Percentiles rank a stretch among this genome's conserved stretches.
These are phyloP conservation scores for Onygena corvina DNA, from an alignment of 2,329 filamentous ascomycete species.

Conservation along the genomic window DNA sequence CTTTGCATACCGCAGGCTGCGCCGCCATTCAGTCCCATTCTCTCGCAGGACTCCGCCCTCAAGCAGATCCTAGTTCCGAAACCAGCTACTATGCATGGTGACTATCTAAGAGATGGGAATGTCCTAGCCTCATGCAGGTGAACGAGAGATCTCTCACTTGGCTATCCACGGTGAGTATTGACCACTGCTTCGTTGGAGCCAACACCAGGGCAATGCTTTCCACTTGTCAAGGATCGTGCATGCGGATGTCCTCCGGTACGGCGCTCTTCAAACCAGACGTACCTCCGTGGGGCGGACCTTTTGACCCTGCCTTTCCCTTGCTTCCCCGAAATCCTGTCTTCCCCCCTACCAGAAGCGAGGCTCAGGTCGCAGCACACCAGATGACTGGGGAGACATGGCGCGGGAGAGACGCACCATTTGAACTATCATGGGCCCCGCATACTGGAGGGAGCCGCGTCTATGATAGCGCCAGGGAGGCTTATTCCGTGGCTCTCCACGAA, in stretches of 20 bases:
- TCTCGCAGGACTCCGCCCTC: neutral
- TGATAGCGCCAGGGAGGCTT: neutral
- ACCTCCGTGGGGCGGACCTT: neutral
- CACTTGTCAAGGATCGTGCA: neutral
- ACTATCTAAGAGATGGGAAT: neutral
- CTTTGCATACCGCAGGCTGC: neutral
- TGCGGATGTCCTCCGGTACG: slow-evolving; percentile 1
- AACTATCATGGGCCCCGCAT: neutral
- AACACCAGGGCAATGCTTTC: neutral
- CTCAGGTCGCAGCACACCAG: neutral
- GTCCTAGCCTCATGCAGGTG: slow-evolving; percentile 4
- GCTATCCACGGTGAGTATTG: neutral
- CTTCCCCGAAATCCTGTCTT: neutral
- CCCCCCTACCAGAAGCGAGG: slow-evolving; percentile 1
- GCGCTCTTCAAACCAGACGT: neutral
- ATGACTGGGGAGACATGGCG: neutral
- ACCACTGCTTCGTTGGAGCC: neutral
- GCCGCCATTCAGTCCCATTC: neutral
- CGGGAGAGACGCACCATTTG: neutral
- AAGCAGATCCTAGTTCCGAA: slow-evolving; percentile 6
- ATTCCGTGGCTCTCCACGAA: neutral
- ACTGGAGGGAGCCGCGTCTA: neutral
- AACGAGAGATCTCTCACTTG: neutral
- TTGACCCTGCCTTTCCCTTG: slow-evolving; percentile 4
- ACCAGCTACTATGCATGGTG: neutral